Percentiles rank a stretch among this genome's conserved stretches.
phyloP scores from a whole-genome alignment of 495 filamentous ascomycete genomes.

The Margaritispora aquatica region DNA sequence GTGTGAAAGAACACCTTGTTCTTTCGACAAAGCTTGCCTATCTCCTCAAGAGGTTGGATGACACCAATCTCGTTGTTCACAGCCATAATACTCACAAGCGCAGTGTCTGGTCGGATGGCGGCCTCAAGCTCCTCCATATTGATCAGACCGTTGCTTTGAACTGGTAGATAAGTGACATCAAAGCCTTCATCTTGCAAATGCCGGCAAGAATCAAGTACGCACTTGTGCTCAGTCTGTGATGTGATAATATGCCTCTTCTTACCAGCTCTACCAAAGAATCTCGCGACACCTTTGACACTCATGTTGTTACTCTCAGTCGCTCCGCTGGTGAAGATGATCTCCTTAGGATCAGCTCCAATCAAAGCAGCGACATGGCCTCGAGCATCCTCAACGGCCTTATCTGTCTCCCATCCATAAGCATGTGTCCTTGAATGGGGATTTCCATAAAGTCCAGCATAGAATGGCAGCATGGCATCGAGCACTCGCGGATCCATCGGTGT shows the following conservation, averaged over 20 bases:
- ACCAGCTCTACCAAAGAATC: conserved; percentile 84
- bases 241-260: conserved; percentile 99
- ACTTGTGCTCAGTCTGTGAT: conserved; percentile 97
- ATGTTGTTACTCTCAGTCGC: conserved; percentile 99
- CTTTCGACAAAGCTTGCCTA: conserved; percentile 82
- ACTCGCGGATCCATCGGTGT: conserved; percentile 94
- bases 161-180: conserved; percentile 91
- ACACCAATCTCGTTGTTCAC: conserved; percentile 99
- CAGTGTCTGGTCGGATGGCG: conserved; percentile 86
- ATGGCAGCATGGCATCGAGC: conserved; percentile 94
- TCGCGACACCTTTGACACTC: conserved; percentile 95
- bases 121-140: conserved; percentile 81
- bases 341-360: conserved; percentile 92
- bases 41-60: conserved; percentile 89
- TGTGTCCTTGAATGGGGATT: conserved; percentile 98
- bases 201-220: conserved; percentile 91
- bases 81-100: conserved; percentile 92
- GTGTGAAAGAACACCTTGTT: conserved; percentile 98
- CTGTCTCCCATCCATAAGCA: conserved; percentile 98
- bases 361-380: conserved; percentile 75
- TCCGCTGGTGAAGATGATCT: conserved; percentile 97
- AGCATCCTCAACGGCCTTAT: conserved; percentile 85
- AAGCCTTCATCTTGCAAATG: conserved; percentile 97
- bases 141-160: conserved; percentile 76
- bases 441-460: conserved; percentile 86